Evolutionary conservation across 139 green algal genomes (phyloP).

Genomic region (Microglena sp.): DNA sequence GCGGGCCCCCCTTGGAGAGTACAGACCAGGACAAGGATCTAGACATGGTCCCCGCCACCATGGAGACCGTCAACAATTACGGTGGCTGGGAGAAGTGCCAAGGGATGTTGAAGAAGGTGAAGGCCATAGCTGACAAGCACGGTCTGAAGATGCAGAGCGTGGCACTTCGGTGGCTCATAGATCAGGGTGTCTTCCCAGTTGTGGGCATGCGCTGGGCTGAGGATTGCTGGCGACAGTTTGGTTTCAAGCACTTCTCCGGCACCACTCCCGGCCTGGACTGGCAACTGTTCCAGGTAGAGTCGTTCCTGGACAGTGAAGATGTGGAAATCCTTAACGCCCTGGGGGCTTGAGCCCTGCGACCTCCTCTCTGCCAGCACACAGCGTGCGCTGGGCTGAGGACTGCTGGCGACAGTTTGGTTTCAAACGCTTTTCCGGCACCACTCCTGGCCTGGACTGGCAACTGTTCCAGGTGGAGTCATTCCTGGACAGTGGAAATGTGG

Average conservation of each 20-base stretch:
- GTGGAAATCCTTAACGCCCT: slow-evolving; percentile 25
- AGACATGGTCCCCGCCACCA: neutral
- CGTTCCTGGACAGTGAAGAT: slow-evolving; percentile 39
- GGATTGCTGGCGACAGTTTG: slow-evolving; percentile 27
- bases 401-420: slow-evolving; percentile 34
- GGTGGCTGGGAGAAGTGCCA: slow-evolving; percentile 33
- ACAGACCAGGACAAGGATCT: slow-evolving; percentile 3
- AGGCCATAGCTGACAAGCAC: slow-evolving; percentile 40
- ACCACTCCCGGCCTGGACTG: slow-evolving; percentile 22
- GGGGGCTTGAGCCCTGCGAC: too few species aligned
- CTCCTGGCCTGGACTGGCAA: slow-evolving; percentile 27
- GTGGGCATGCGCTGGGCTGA: slow-evolving; percentile 22
- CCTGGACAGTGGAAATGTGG: slow-evolving; percentile 32
- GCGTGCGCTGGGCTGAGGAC: slow-evolving; percentile 18
- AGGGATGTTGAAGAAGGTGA: slow-evolving; percentile 11
- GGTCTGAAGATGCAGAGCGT: slow-evolving; percentile 31
- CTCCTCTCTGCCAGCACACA: too few species aligned
- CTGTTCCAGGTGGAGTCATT: slow-evolving; percentile 46
- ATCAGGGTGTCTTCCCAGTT: slow-evolving; percentile 41
- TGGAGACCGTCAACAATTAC: slow-evolving; percentile 30
- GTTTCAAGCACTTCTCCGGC: slow-evolving; percentile 17
- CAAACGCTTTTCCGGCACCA: slow-evolving; percentile 6
- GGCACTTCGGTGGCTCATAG: slow-evolving; percentile 38
- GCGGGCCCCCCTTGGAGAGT: slow-evolving; percentile 15
- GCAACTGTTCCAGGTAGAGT: slow-evolving; percentile 39